A percentile compares a stretch with the other conserved stretches of the same genome.
Evolutionary conservation across 2,329 filamentous ascomycete genomes (phyloP).

Genomic region (Incumbomyces lentus): DNA sequence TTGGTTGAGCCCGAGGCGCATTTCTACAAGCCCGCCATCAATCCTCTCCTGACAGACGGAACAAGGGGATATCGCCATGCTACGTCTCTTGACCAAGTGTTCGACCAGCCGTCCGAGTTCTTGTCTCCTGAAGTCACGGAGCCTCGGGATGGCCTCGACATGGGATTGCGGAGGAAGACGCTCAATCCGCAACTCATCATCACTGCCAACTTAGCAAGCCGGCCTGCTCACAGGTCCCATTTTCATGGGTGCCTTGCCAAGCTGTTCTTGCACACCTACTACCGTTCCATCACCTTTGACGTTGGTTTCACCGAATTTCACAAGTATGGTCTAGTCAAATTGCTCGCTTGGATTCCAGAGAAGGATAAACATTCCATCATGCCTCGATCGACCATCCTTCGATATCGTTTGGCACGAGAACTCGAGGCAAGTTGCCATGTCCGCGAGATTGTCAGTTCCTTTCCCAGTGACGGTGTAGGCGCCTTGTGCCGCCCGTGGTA

Average conservation of each 20-base stretch:
- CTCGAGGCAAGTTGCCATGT: slow-evolving; percentile 14
- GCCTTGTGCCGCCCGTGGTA: not conserved
- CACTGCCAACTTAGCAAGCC: slow-evolving; percentile 49
- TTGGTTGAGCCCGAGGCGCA: slow-evolving; percentile 62
- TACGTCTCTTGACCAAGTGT: slow-evolving; percentile 40
- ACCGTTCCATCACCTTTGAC: slow-evolving; percentile 44
- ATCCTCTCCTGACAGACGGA: slow-evolving; percentile 40
- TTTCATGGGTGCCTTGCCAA: slow-evolving; percentile 44
- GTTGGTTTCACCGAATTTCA: slow-evolving; percentile 50
- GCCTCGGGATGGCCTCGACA: slow-evolving; percentile 8
- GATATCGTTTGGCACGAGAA: slow-evolving; percentile 27
- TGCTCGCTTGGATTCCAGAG: slow-evolving; percentile 62
- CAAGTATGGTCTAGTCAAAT: slow-evolving; percentile 65
- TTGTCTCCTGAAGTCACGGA: slow-evolving; percentile 18
- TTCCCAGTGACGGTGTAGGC: not conserved
- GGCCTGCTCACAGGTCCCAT: slow-evolving; percentile 37
- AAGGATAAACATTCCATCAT: slow-evolving; percentile 50
- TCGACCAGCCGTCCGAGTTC: slow-evolving; percentile 40
- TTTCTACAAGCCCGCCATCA: slow-evolving; percentile 51
- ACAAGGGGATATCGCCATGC: slow-evolving; percentile 34
- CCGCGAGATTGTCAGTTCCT: slow-evolving; percentile 12
- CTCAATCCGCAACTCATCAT: slow-evolving; percentile 67
- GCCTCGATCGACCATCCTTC: slow-evolving; percentile 47
- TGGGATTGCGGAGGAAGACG: slow-evolving; percentile 28
- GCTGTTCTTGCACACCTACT: slow-evolving; percentile 49